These are phyloP conservation scores for Botrytis aclada DNA, from an alignment of 2,329 filamentous ascomycete genomes.

Conservation along the genomic window DNA sequence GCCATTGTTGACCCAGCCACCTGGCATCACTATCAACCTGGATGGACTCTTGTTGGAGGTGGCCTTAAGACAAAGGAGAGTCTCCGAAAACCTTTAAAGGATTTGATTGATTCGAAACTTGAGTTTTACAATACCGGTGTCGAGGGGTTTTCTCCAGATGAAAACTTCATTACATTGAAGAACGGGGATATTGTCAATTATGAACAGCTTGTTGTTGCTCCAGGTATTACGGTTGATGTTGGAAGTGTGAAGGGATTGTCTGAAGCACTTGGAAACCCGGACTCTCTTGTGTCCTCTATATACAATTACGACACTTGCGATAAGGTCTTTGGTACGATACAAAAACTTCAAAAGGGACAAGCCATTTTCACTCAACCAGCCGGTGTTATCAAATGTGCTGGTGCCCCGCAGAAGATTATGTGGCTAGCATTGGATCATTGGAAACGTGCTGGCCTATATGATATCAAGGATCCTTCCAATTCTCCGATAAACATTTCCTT, in stretches of 20 bases:
- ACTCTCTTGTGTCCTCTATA: constrained; percentile 52
- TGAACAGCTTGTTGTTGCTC: constrained; percentile 62
- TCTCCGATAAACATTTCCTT: constrained; percentile 53
- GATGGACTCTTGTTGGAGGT: constrained; percentile 66
- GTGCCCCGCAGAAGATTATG: constrained; percentile 60
- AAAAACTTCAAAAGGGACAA: constrained; percentile 47
- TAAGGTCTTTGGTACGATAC: constrained; percentile 50
- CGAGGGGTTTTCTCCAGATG: constrained; percentile 49
- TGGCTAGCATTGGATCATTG: constrained; percentile 60
- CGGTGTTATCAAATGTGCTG: constrained; percentile 58
- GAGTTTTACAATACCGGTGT: constrained; percentile 57
- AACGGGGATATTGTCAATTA: constrained; percentile 57
- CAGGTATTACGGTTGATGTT: constrained; percentile 53
- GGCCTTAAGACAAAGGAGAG: constrained; percentile 62
- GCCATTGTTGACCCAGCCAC: constrained; percentile 60
- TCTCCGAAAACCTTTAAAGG: constrained; percentile 49
- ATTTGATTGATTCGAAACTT: constrained; percentile 57
- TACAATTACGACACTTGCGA: constrained; percentile 55
- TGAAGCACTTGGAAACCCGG: constrained; percentile 50
- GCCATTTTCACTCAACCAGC: constrained; percentile 60
- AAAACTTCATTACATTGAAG: constrained; percentile 54
- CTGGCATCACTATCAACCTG: constrained; percentile 67
- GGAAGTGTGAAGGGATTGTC: constrained; percentile 53
- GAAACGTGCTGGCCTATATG: constrained; percentile 52
- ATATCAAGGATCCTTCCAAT: constrained; percentile 39